Evolutionary conservation across 1,139 yeast genomes (phyloP), one percentile per base, ranked within the genome.

Genomic region (Pichia sp.): DNA sequence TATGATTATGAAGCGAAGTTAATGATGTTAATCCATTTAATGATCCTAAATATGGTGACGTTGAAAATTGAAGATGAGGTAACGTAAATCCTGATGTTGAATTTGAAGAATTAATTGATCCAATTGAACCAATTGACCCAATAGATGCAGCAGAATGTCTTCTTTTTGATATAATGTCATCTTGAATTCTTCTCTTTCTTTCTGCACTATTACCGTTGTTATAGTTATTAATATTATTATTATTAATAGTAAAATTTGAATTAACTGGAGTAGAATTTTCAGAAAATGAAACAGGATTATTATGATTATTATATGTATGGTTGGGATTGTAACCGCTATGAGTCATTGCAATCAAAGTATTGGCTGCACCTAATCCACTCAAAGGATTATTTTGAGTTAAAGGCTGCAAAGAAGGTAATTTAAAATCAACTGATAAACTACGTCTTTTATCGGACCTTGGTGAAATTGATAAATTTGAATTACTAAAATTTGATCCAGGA

Each of bases 91-190:
- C 39, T 26, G 49, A 43, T 27, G 11, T 33, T 10, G 49, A 41
- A n/a, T 28, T 39, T 10, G 42, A 27, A 31, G 39, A 36, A 8
- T 9, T 35, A 8, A 25, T 27, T 3, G 50, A 48, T 10, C 46
- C 38, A 27, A 39, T 28, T 1, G 53, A 40, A 25, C 40, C 44
- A 33, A 41, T 36, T 3, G 58, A 50, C 3, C 58, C 59, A 6
- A 62, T 56, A 7, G 64, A 57, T 10, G 66, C 66, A 8, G 63
- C 65, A 3, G 67, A 64, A 49, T 63, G 67, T 47, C 68, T 58
- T 42, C 68, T 59, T 9, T 58, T 48, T 3, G 63, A 60, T 33
- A 51, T 53, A 3, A 48, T 38, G 28, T 61, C 66, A 36, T 62
- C 66, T 40, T 55, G 40, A 10, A 62, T 42, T 41, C 59, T 63